Conservation (phyloP, 441 rosid species). For the Euphorbia corollata region DNA sequence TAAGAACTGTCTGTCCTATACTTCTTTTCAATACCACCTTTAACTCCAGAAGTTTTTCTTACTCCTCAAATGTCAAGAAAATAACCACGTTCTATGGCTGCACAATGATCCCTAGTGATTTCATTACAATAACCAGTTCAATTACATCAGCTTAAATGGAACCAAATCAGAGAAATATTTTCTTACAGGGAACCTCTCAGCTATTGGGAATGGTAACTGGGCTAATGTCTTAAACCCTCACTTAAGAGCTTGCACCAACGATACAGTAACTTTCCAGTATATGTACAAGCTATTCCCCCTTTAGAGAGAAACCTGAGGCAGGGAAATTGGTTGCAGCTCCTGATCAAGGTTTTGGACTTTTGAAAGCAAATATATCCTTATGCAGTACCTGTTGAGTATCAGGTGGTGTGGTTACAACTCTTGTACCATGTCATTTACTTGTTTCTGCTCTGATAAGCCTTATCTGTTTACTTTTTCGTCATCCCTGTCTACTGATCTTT, state of each 20-base stretch:
- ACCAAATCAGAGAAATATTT: background rate
- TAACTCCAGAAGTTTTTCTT: background rate
- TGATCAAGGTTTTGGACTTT: slow-evolving; percentile 2
- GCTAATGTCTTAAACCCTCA: background rate
- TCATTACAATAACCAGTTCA: background rate
- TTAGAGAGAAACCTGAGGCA: background rate
- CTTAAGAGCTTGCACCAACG: background rate
- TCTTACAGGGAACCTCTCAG: slow-evolving; percentile 2
- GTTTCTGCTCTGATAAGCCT: background rate
- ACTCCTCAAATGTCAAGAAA: background rate
- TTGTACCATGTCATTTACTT: background rate
- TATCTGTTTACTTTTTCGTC: background rate
- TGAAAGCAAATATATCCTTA: background rate
- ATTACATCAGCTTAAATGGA: background rate
- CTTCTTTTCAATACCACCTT: slow-evolving; percentile 9
- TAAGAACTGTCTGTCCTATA: background rate
- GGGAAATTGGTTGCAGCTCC: background rate
- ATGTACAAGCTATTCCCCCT: background rate
- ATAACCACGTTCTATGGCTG: slow-evolving; percentile 15
- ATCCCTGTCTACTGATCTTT: background rate
- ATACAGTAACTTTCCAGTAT: background rate
- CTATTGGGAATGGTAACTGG: background rate
- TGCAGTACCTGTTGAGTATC: background rate
- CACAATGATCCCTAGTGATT: background rate
- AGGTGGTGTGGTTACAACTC: slow-evolving; percentile 1